These are phyloP conservation scores for Flaveria ramosissima DNA, from an alignment of 129 eudicot species.

Conservation along the genomic window DNA sequence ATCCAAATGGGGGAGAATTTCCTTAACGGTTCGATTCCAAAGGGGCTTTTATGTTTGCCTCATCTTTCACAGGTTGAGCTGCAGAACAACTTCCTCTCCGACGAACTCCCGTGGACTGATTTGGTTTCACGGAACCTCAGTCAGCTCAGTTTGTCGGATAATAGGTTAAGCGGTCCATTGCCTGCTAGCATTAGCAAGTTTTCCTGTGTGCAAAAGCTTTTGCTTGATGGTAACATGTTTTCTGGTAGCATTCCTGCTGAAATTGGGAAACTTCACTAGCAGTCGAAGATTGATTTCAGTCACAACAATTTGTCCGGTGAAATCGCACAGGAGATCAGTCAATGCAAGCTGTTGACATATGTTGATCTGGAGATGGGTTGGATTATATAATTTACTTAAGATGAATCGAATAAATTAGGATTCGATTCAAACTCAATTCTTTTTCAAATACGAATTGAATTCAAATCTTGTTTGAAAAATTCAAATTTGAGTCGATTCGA, in stretches of 20 bases:
- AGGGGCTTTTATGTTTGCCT: conserved; percentile 78
- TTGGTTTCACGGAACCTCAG: conserved; percentile 52
- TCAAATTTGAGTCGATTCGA: too few relatives aligned
- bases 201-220: conserved; percentile 75
- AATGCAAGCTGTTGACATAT: conserved; percentile 72
- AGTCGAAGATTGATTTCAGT: conserved; percentile 85
- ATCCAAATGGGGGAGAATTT: conserved; percentile 84
- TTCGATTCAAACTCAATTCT: too few relatives aligned
- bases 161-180: conserved; percentile 60
- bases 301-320: conserved; percentile 64
- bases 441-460: too few relatives aligned
- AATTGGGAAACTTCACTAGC: conserved; percentile 79
- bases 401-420: too few relatives aligned
- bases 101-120: conserved; percentile 64
- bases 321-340: conserved; percentile 71
- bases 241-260: conserved; percentile 70
- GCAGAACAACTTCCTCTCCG: conserved; percentile 76
- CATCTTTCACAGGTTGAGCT: conserved; percentile 83
- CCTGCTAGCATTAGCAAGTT: conserved; percentile 77
- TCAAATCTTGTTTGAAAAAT: too few relatives aligned
- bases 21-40: conserved; percentile 85
- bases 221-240: conserved; percentile 80
- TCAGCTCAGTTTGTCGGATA: conserved; percentile 76
- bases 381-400: too few relatives aligned
- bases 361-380: conserved; percentile 49